Conservation (phyloP, 768 basidiomycete genomes). For the Sarcodon sp. region DNA sequence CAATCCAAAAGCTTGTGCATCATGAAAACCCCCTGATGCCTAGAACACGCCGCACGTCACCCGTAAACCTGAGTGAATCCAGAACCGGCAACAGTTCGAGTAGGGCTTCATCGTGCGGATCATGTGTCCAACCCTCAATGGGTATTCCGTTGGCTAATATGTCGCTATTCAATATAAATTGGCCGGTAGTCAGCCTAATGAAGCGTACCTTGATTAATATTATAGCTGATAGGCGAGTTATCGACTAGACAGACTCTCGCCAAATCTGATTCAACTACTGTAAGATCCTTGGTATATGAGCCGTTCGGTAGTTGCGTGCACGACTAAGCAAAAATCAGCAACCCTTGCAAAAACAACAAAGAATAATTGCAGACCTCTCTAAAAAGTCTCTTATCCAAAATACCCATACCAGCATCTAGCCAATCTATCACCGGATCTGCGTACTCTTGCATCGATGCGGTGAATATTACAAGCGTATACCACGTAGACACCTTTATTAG, state of each 20-base stretch:
- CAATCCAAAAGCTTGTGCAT: slow-evolving; percentile 1
- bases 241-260: slow-evolving; percentile 91
- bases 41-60: slow-evolving; percentile 86
- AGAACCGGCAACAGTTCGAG: slow-evolving; percentile 92
- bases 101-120: slow-evolving; percentile 92
- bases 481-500: slow-evolving; percentile 79
- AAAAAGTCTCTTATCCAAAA: slow-evolving; percentile 81
- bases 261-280: slow-evolving; percentile 80
- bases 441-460: slow-evolving; percentile 98
- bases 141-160: slow-evolving; percentile 88
- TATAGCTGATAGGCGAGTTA: slow-evolving; percentile 91
- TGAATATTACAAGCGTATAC: slow-evolving; percentile 99
- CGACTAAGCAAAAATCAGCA: slow-evolving; percentile 34
- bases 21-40: slow-evolving; percentile 51
- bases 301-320: slow-evolving; percentile 90
- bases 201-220: slow-evolving; percentile 73
- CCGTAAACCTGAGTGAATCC: slow-evolving; percentile 91
- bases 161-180: neutral
- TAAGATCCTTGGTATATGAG: slow-evolving; percentile 88
- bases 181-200: neutral
- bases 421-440: slow-evolving; percentile 99
- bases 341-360: neutral
- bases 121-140: slow-evolving; percentile 98
- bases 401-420: slow-evolving; percentile 90
- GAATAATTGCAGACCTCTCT: slow-evolving; percentile 55